Evolutionary conservation across 1,139 yeast genomes (phyloP).

Genomic region (Lodderomyces oxycetoniae): DNA sequence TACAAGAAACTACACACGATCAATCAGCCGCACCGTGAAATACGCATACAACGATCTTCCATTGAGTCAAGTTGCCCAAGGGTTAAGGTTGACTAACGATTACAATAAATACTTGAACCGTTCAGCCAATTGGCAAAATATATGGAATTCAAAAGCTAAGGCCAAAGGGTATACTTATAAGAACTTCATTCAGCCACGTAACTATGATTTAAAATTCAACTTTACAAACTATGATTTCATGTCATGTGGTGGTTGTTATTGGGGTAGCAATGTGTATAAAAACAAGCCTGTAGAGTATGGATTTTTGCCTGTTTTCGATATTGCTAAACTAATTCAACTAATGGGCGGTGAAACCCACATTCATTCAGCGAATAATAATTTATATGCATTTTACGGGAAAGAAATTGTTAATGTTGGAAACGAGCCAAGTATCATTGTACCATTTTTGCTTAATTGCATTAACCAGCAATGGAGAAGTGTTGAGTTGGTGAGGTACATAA

Average conservation of each 20-base stretch:
- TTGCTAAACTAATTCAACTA: constrained; percentile 22
- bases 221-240: constrained; percentile 22
- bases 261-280: constrained; percentile 56
- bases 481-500: constrained; percentile 28
- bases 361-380: constrained; percentile 29
- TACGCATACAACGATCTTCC: constrained; percentile 37
- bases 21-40: constrained; percentile 35
- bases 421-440: constrained; percentile 33
- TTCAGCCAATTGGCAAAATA: constrained; percentile 34
- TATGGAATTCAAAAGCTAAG: constrained; percentile 31
- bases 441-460: constrained; percentile 28
- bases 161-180: constrained; percentile 18
- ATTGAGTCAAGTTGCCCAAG: constrained; percentile 30
- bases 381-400: constrained; percentile 28
- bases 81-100: constrained; percentile 21
- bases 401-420: constrained; percentile 30
- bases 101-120: constrained; percentile 28
- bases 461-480: constrained; percentile 26
- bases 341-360: constrained; percentile 27
- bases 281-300: constrained; percentile 62
- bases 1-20: constrained; percentile 27
- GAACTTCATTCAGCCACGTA: constrained; percentile 34
- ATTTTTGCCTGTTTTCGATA: constrained; percentile 34
- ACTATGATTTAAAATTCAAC: constrained; percentile 27
- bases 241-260: constrained; percentile 29